Evolutionary conservation across 2,329 filamentous ascomycete genomes (phyloP).

Genomic region (Cladobotryum protrusum): DNA sequence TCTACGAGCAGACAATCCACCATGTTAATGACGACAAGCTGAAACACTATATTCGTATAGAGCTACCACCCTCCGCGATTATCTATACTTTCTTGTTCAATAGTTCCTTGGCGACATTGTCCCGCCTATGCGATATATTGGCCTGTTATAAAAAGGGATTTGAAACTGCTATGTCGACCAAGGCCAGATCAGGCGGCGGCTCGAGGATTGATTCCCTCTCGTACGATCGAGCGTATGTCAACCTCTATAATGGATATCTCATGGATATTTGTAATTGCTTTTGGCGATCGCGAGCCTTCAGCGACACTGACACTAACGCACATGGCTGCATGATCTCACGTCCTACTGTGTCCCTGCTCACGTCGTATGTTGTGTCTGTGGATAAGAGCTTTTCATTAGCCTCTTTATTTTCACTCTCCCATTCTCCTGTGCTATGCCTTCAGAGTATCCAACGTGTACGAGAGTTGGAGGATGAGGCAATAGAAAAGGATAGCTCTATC

Average conservation of each 20-base stretch:
- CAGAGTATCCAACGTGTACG: conserved; percentile 51
- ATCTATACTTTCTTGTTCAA: conserved; percentile 68
- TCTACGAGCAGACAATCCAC: conserved; percentile 58
- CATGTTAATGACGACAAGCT: conserved; percentile 47
- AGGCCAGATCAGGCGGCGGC: conserved; percentile 22
- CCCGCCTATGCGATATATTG: conserved; percentile 63
- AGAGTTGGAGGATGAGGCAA: conserved; percentile 50
- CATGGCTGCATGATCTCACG: conserved; percentile 47
- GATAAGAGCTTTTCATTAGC: conserved; percentile 42
- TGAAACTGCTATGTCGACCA: conserved; percentile 53
- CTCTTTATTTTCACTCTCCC: conserved; percentile 52
- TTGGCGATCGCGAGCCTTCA: conserved; percentile 71
- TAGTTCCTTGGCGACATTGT: conserved; percentile 55
- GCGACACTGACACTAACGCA: conserved; percentile 55
- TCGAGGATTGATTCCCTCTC: conserved; percentile 28
- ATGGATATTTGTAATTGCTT: conserved; percentile 84
- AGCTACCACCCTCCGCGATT: conserved; percentile 59
- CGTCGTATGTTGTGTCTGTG: conserved; percentile 42
- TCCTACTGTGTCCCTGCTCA: conserved; percentile 39
- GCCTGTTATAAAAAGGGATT: conserved; percentile 69
- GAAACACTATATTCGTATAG: conserved; percentile 54
- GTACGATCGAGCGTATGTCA: conserved; percentile 56
- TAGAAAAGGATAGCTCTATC: conserved; percentile 34
- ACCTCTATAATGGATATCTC: conserved; percentile 73
- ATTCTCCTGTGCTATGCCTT: conserved; percentile 51